Evolutionary conservation across 2,329 filamentous ascomycete genomes (phyloP).

Genomic region (Akanthomyces uredinophilus): DNA sequence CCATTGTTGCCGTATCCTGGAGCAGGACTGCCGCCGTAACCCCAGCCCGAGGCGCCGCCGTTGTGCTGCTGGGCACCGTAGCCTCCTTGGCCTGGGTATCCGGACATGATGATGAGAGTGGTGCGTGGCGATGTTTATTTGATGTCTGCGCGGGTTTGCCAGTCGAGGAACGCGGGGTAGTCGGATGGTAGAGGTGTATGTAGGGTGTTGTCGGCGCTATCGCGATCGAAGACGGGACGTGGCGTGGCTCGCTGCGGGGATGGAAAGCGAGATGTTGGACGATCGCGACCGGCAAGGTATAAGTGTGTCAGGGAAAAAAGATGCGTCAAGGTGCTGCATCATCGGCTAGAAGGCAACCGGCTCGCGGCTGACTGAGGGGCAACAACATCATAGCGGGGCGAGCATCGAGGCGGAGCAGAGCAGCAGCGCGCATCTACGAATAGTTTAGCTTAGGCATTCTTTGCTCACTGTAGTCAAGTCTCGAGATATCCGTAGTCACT

Average conservation of each 20-base stretch:
- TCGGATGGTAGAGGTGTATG: neutral
- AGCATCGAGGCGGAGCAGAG: slow-evolving; percentile 5
- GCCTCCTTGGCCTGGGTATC: slow-evolving; percentile 38
- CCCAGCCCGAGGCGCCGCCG: slow-evolving; percentile 24
- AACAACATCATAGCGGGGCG: slow-evolving; percentile 9
- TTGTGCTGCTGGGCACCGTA: slow-evolving; percentile 30
- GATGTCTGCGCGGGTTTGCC: neutral
- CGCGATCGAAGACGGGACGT: neutral
- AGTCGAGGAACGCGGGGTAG: neutral
- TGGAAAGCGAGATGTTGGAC: neutral
- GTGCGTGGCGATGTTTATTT: slow-evolving; percentile 3
- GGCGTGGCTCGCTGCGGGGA: neutral
- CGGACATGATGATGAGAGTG: slow-evolving; percentile 29
- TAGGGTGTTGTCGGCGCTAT: neutral
- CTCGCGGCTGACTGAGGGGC: slow-evolving; percentile 11
- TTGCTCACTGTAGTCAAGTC: neutral
- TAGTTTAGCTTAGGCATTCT: neutral
- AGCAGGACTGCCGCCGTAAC: slow-evolving; percentile 27
- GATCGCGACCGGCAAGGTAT: neutral
- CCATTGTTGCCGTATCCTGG: slow-evolving; percentile 22
- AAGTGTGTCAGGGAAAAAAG: neutral
- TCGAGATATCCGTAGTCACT: neutral
- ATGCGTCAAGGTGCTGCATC: neutral
- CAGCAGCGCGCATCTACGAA: neutral
- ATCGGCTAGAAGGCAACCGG: neutral